Conservation (phyloP, 2,329 filamentous ascomycete genomes). For the Hypoxylon sp. region DNA sequence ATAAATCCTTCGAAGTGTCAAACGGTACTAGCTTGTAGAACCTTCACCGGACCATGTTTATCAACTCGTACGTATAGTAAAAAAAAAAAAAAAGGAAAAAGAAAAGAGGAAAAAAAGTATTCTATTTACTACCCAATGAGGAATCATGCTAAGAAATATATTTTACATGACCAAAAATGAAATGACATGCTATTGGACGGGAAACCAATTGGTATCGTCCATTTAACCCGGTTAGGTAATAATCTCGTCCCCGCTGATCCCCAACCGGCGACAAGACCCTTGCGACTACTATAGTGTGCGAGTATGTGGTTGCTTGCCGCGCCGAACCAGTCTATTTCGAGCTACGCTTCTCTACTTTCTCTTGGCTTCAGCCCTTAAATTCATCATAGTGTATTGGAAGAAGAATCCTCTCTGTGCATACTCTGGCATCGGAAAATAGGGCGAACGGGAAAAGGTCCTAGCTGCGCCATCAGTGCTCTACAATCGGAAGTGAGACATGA, state of each 20-base stretch:
- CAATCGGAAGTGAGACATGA: not conserved
- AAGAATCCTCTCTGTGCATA: not conserved
- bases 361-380: not conserved
- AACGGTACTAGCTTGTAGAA: not conserved
- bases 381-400: not conserved
- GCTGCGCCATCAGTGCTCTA: not conserved
- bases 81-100: too few relatives aligned
- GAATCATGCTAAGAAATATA: not conserved
- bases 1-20: not conserved
- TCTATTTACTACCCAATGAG: not conserved
- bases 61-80: not conserved
- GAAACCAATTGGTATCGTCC: not conserved
- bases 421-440: not conserved
- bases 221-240: not conserved
- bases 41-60: not conserved
- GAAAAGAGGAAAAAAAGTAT: not conserved
- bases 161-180: not conserved
- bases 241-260: not conserved
- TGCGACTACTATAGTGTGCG: not conserved
- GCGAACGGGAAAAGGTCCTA: slow-evolving; percentile 1
- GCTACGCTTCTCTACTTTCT: not conserved
- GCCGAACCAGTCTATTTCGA: not conserved
- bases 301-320: not conserved
- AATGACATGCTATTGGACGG: not conserved
- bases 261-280: not conserved